Evolutionary conservation across 495 filamentous ascomycete genomes (phyloP), one percentile per base, ranked within the genome.

Genomic region (Xylaria longipes): DNA sequence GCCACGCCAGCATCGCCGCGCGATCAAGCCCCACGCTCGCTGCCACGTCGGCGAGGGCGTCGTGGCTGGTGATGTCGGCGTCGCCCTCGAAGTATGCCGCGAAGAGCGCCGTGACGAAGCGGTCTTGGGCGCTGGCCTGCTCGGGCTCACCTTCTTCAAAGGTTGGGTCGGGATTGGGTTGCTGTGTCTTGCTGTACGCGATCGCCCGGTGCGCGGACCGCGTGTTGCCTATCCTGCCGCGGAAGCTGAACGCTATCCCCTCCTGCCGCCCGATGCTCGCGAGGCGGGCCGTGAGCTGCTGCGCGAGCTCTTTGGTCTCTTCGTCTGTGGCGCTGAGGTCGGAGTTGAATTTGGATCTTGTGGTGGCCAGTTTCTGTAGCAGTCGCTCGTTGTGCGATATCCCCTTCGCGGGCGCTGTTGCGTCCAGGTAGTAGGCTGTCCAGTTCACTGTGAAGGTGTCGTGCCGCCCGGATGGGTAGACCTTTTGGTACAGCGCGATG

Each of bases 161-260:
- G 5, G 8, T 11, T 33, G 12, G 37, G 35, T 33, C 22, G 37
- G 35, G 1, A n/a, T n/a, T n/a, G n/a, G n/a, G n/a, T n/a, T 29
- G 1, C 48, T 89, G 89, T 39, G 86, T 82, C 68, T 89, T 90
- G 22, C 87, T 92, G 62, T 91, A 86, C 77, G 93, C 89, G 29
- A 95, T 84, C 60, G 97, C 77, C 25, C 93, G 86, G 75, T 97
- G 93, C 57, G 89, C 90, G 69, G 97, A 91, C 48, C 91, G 80
- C 12, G 94, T 95, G 62, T 88, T 91, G n/a, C 94, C 94, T 14
- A 91, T 90, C 68, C 85, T 89, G 58, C 93, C 93, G 20, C 88
- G 88, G 66, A 90, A 91, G 48, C 84, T 87, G 81, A 96, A 97
- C 57, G 85, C 76, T 72, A 97, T 94, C 0, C 93, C 93, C 11